Evolutionary conservation across 2,329 filamentous ascomycete species (phyloP).

Genomic region (Didymella arachidicola): DNA sequence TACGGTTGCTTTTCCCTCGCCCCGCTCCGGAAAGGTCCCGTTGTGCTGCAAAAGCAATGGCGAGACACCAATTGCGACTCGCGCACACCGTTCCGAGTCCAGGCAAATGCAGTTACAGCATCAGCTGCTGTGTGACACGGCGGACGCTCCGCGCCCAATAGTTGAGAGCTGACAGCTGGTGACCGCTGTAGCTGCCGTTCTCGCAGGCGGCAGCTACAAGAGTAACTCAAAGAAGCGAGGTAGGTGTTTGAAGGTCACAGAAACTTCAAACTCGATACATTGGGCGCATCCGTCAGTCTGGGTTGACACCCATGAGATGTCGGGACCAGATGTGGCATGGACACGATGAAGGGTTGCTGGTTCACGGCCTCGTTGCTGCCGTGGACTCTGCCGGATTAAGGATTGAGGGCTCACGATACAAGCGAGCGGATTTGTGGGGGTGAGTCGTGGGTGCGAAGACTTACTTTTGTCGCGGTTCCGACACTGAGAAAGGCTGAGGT

Average conservation of each 20-base stretch:
- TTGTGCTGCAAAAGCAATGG: conserved; percentile 6
- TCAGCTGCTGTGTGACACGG: conserved; percentile 7
- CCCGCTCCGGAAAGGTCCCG: conserved; percentile 6
- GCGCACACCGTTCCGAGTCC: not conserved
- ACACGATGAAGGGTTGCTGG: conserved; percentile 4
- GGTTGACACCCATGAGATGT: not conserved
- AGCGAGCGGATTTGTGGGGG: conserved; percentile 7
- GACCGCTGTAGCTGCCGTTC: conserved; percentile 11
- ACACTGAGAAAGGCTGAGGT: conserved; percentile 9
- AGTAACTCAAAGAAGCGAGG: not conserved
- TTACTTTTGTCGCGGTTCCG: conserved; percentile 14
- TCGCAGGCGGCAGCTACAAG: not conserved
- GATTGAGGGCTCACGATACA: conserved; percentile 1
- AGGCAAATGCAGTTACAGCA: conserved; percentile 2
- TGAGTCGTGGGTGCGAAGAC: not conserved
- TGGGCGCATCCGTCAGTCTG: not conserved
- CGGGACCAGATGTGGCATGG: conserved; percentile 6
- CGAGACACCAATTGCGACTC: conserved; percentile 2
- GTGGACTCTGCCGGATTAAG: not conserved
- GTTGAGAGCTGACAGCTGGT: conserved; percentile 6
- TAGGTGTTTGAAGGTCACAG: not conserved
- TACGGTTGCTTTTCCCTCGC: conserved; percentile 13
- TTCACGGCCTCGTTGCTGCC: conserved; percentile 12
- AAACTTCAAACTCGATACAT: not conserved
- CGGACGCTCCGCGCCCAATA: conserved; percentile 1